phyloP scores from a whole-genome alignment of 225 moss, liverwort and hornwort genomes.

The Marchantia polymorpha region DNA sequence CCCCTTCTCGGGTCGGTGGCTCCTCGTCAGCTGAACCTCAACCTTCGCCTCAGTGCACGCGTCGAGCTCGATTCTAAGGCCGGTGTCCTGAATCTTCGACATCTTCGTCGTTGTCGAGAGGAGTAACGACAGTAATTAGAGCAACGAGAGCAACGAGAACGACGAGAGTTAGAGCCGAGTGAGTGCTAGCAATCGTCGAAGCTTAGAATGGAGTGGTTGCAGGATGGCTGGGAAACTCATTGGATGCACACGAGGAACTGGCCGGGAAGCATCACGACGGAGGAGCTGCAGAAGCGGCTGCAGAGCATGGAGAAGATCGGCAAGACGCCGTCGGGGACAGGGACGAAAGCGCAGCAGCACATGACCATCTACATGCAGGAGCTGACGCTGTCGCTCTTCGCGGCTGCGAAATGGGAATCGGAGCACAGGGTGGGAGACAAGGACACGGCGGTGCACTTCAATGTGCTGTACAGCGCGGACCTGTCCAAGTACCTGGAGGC shows the following conservation, averaged over 20 bases:
- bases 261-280: slow-evolving; percentile 9
- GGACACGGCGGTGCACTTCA: neutral
- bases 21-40: no score
- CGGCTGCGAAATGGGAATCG: slow-evolving; percentile 17
- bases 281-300: slow-evolving; percentile 16
- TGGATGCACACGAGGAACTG: slow-evolving; percentile 15
- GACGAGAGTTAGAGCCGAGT: no score
- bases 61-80: no score
- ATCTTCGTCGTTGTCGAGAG: no score
- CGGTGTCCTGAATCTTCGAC: no score
- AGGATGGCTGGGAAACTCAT: slow-evolving; percentile 14
- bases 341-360: neutral
- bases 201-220: slow-evolving; percentile 15
- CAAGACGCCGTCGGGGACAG: slow-evolving; percentile 1
- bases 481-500: slow-evolving; percentile 19
- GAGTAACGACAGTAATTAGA: no score
- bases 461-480: neutral
- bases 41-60: no score
- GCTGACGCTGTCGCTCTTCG: slow-evolving; percentile 13
- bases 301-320: slow-evolving; percentile 14
- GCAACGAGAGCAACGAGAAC: no score
- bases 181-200: no score
- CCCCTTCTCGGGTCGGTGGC: no score
- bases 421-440: neutral
- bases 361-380: slow-evolving; percentile 17